phyloP scores from a whole-genome alignment of 2,329 filamentous ascomycete species.

The Cladosporium colombiae region DNA sequence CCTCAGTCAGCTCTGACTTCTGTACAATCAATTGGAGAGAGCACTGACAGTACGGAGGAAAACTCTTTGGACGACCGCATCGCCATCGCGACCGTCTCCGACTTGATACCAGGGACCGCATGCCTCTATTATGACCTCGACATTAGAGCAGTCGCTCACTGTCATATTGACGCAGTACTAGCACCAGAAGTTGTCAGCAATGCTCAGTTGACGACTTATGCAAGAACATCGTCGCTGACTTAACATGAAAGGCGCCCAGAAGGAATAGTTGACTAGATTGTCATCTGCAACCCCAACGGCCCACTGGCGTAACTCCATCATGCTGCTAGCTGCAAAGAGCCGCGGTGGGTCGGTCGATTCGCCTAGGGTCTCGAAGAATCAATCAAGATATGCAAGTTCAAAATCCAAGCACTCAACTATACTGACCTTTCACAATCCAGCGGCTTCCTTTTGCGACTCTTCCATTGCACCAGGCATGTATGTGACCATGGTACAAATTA shows the following conservation, averaged over 20 bases:
- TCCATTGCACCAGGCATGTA: no score
- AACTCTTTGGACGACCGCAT: neutral
- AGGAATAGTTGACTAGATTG: neutral
- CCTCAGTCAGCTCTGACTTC: neutral
- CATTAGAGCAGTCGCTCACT: neutral
- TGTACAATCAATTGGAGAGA: neutral
- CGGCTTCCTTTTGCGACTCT: no score
- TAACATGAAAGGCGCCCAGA: neutral
- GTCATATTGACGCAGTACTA: conserved; percentile 6
- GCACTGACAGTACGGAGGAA: neutral
- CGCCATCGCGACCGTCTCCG: neutral
- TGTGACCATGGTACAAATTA: no score
- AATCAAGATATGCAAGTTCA: no score
- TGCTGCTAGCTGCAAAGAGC: neutral
- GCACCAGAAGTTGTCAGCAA: neutral
- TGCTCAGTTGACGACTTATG: neutral
- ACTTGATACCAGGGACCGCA: neutral
- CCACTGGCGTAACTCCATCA: neutral
- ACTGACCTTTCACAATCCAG: no score
- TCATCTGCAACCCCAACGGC: neutral
- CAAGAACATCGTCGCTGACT: neutral
- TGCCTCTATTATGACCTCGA: neutral
- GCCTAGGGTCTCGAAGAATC: neutral
- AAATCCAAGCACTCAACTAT: no score
- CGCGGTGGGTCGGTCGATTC: neutral